phyloP scores from a whole-genome alignment of 2,329 filamentous ascomycete species.

The Ambrosiella xylebori region DNA sequence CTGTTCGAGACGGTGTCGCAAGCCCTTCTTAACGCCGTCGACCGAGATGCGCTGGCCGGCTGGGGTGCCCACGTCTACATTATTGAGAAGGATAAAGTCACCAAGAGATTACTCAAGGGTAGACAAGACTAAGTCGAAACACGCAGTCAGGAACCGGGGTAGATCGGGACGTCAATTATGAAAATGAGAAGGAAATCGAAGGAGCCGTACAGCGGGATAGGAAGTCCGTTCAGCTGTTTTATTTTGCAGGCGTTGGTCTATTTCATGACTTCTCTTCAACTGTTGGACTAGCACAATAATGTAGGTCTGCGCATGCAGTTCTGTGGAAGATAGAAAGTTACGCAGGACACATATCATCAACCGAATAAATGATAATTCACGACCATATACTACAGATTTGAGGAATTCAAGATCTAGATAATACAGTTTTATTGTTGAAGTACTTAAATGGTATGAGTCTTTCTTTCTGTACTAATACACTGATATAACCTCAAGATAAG shows the following conservation, averaged over 20 bases:
- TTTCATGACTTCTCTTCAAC: neutral
- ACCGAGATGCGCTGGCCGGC: slow-evolving; percentile 88
- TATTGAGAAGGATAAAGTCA: slow-evolving; percentile 99
- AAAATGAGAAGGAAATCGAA: neutral
- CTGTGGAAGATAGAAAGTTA: neutral
- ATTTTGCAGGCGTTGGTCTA: neutral
- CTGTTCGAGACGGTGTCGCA: slow-evolving; percentile 98
- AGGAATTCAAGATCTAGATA: neutral
- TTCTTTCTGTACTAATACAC: neutral
- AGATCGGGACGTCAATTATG: slow-evolving; percentile 6
- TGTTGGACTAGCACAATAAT: neutral
- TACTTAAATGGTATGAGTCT: neutral
- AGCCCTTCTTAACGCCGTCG: slow-evolving; percentile 83
- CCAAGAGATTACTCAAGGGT: slow-evolving; percentile 94
- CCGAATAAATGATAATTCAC: slow-evolving; percentile 11
- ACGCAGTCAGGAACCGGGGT: neutral
- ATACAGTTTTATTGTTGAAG: neutral
- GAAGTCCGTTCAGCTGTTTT: neutral
- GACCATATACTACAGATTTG: slow-evolving; percentile 1
- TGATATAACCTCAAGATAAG: neutral
- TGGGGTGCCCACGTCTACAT: slow-evolving; percentile 99
- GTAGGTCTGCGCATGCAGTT: no score
- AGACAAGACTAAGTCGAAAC: slow-evolving; percentile 58
- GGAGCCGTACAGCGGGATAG: neutral
- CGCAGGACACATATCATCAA: slow-evolving; percentile 5